Conservation (phyloP, 352 stramenopile genomes). For the Salisapilia sapeloensis region DNA sequence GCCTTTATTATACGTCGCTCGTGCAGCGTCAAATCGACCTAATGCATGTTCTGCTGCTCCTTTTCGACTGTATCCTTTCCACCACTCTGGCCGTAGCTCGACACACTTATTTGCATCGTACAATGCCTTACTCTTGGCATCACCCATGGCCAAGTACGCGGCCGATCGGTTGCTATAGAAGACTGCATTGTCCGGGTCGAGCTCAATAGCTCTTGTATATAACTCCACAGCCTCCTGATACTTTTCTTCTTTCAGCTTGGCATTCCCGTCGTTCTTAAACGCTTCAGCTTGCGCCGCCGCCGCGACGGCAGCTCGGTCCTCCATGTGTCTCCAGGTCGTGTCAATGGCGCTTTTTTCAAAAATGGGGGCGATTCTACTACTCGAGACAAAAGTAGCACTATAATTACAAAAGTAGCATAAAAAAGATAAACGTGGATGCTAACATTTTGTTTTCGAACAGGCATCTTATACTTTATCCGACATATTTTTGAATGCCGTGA, state of each 20-base stretch:
- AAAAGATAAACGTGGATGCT: no score
- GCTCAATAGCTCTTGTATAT: slow-evolving; percentile 66
- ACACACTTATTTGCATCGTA: slow-evolving; percentile 68
- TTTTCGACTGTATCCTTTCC: slow-evolving; percentile 78
- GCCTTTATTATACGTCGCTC: slow-evolving; percentile 47
- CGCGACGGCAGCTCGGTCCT: no score
- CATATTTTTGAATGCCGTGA: no score
- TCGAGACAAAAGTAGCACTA: no score
- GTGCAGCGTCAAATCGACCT: slow-evolving; percentile 51
- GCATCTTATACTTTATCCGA: no score
- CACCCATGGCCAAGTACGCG: slow-evolving; percentile 59
- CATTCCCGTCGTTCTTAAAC: slow-evolving; percentile 79
- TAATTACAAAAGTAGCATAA: no score
- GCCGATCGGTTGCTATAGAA: slow-evolving; percentile 79
- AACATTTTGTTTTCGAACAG: no score
- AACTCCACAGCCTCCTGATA: slow-evolving; percentile 53
- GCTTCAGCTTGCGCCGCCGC: slow-evolving; percentile 50
- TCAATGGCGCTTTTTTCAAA: no score
- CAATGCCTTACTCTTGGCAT: slow-evolving; percentile 64
- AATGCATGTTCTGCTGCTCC: slow-evolving; percentile 63
- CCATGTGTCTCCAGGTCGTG: no score
- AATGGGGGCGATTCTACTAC: no score
- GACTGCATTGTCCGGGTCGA: slow-evolving; percentile 74
- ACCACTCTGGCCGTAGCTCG: slow-evolving; percentile 60
- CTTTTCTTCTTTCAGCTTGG: slow-evolving; percentile 37